phyloP scores from a whole-genome alignment of 139 green algal species.

The Pycnococcus provasolii region DNA sequence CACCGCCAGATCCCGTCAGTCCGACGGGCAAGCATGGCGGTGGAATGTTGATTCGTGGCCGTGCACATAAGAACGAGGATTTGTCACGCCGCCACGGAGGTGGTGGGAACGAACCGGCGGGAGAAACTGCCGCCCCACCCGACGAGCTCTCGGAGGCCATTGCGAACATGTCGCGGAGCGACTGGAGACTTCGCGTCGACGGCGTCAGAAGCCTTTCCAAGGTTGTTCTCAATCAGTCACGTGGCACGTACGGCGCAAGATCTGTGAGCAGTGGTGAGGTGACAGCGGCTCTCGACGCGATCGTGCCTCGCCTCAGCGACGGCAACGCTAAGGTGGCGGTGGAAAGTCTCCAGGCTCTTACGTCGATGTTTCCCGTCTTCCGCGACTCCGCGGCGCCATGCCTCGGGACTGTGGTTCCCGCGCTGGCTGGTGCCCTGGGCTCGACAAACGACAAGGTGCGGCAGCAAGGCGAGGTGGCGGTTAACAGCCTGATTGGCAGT shows the following conservation, averaged over 20 bases:
- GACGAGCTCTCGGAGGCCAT: conserved; percentile 27
- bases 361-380: background rate
- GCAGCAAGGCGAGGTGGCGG: conserved; percentile 15
- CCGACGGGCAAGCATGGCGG: too few relatives aligned
- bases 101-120: background rate
- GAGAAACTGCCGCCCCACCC: background rate
- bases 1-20: too few relatives aligned
- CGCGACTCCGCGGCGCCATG: background rate
- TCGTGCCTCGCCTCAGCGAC: conserved; percentile 34
- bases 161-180: conserved; percentile 30
- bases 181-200: conserved; percentile 42
- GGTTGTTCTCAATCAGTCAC: conserved; percentile 8
- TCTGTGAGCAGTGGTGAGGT: background rate
- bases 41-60: too few relatives aligned
- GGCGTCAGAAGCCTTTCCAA: conserved; percentile 29
- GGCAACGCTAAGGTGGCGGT: conserved; percentile 49
- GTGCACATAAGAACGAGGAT: too few relatives aligned
- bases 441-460: conserved; percentile 46
- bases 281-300: conserved; percentile 13
- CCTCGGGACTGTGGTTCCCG: conserved; percentile 48
- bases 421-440: conserved; percentile 40
- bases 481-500: conserved; percentile 30
- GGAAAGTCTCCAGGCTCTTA: conserved; percentile 31
- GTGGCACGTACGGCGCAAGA: background rate
- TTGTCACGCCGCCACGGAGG: too few relatives aligned